Base-by-base conservation (phyloP, 2,329 filamentous ascomycete genomes). In the Huntiella omanensis region DNA sequence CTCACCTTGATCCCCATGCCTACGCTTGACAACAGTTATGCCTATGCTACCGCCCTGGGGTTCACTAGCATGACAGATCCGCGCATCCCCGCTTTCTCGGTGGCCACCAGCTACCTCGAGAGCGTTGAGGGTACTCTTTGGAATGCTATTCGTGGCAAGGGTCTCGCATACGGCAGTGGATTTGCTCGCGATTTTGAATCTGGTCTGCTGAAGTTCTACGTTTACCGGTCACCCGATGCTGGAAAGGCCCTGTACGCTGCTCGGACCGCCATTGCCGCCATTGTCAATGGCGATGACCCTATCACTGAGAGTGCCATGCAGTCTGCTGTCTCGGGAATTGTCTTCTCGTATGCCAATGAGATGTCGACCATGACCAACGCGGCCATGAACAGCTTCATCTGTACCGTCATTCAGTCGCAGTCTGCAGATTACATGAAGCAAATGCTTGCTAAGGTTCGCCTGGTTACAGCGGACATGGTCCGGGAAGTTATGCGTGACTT, bases 71-170 rank as follows among this genome's bases (percentile, higher is more conserved):
- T 81, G 57, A 69, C 72, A 3, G 80, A 95, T 55, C 79, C 86
- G 0, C 71, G 75, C 12, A 68, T 96, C 1, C 86, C 91, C 0
- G 79, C 87, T 2, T 70, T 94, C 44, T 75, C 93, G 59, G 87
- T 98, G 5, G 86, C 88, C 1, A 75, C 86, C 43, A 78, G 86
- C 15, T 96, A 95, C 58, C 79, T 98, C 50, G 87, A 95, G 57
- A 79, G 86, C 1, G 82, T 92, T 13, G 91, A 98, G 61, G 91
- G 91, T 0, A 91, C 91, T 1, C 74, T 98, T 32, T 96, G 91
- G 88, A 81, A 81, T 52, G 84, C 85, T 0, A 83, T 96, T 42
- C 84, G 91, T 40, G 91, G 91, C 47, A 91, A 84, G 38, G 91
- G 91, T 39, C 77, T 96, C 45, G 91, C 91, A 0, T 98, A 98